phyloP scores from a whole-genome alignment of 495 filamentous ascomycete genomes.

The Hypoxylon fragiforme region DNA sequence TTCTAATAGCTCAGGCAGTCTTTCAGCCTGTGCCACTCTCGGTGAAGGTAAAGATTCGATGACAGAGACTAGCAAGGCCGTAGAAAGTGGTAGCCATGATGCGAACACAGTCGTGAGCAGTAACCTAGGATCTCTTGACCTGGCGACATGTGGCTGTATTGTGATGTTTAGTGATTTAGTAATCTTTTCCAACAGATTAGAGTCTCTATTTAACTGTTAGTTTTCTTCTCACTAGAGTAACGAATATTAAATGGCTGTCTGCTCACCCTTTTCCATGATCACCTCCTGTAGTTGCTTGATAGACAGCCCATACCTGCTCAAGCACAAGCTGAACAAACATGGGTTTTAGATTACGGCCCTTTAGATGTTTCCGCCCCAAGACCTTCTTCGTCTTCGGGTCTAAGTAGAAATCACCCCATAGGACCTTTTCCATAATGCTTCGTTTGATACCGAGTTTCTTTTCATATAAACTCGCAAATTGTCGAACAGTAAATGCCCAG shows the following conservation, averaged over 20 bases:
- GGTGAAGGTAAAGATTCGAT: constrained; percentile 93
- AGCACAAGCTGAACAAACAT: constrained; percentile 98
- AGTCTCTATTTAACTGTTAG: constrained; percentile 63
- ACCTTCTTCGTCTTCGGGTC: constrained; percentile 97
- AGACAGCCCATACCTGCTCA: constrained; percentile 96
- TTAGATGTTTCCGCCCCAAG: constrained; percentile 87
- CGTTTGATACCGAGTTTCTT: constrained; percentile 96
- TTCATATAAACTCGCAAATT: constrained; percentile 93
- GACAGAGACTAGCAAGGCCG: constrained; percentile 87
- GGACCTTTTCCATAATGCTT: constrained; percentile 84
- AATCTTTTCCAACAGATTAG: constrained; percentile 85
- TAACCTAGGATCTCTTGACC: constrained; percentile 80
- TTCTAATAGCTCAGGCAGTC: constrained; percentile 77
- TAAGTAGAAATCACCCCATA: constrained; percentile 97
- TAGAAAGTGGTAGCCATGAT: constrained; percentile 91
- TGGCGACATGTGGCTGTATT: constrained; percentile 79
- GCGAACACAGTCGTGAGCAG: constrained; percentile 85
- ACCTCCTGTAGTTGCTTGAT: constrained; percentile 83
- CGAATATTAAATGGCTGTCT: too few relatives aligned
- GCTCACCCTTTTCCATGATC: constrained; percentile 78
- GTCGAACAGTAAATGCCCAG: constrained; percentile 95
- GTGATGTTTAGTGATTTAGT: constrained; percentile 86
- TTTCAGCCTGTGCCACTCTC: constrained; percentile 74
- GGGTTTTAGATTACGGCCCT: constrained; percentile 85
- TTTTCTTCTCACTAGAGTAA: too few relatives aligned